Evolutionary conservation across 2,329 filamentous ascomycete genomes (phyloP), one percentile per base, ranked within the genome.

Genomic region (Septoria petroselini): DNA sequence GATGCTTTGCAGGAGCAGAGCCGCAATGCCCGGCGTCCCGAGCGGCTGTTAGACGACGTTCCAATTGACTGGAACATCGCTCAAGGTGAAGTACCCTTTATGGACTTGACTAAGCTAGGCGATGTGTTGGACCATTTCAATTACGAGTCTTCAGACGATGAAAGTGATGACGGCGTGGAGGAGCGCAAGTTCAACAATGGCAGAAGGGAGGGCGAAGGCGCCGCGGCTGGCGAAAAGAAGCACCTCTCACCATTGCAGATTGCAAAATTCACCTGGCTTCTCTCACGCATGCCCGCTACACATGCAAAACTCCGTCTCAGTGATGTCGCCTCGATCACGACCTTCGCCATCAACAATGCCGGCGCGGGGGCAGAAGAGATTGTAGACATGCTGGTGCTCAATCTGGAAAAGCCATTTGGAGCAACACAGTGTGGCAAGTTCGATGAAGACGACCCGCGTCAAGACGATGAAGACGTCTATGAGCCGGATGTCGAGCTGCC

Each of bases 271-370:
- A 82, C 86, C 0, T 88, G 94, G 68, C 74, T 96, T 7, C 76
- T 97, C n/a, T 82, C 86, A 2, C 82, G 90, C 12, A 74, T 97
- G 19, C 93, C 93, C 0, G 86, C 83, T 2, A 83, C 81, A 3
- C 81, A 88, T 31, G 80, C 83, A 2, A 85, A 80, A 58, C 75
- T 96, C 19, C 80, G 88, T 21, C 88, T 88, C 63, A 90, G 89
- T 2, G 89, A 97, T 63, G 81, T 97, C 38, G 91, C 89, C 1
- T 80, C 90, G 4, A 77, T 96, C 2, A 91, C 91, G 1, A 80
- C 85, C 2, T 96, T 97, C 69, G 91, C 91, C 9, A 89, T 97
- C 48, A 85, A 84, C 2, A 89, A 97, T 66, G 87, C 90, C 1
- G 88, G 85, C 31, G 79, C 83, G 15, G 93, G 91, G 12, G 86